phyloP scores from a whole-genome alignment of 495 filamentous ascomycete species.

The Cladorrhinum samala region DNA sequence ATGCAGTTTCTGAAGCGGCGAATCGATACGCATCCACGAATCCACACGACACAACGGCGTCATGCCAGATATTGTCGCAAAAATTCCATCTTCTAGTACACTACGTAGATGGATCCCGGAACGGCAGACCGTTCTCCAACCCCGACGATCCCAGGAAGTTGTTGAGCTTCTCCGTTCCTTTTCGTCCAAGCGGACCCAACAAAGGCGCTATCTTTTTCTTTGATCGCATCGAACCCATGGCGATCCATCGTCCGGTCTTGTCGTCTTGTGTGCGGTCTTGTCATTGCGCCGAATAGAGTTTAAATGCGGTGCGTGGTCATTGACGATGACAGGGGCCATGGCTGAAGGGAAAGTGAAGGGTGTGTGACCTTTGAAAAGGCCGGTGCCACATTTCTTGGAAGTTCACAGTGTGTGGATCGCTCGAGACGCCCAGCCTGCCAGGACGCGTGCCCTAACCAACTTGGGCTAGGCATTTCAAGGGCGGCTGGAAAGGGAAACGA shows the following conservation, averaged over 20 bases:
- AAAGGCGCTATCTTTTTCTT: too few species aligned
- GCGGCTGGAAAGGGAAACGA: not conserved
- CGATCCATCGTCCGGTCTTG: not conserved
- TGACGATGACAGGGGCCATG: not conserved
- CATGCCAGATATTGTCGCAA: too few species aligned
- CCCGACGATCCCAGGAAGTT: not conserved
- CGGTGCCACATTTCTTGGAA: slow-evolving; percentile 1
- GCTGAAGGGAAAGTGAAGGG: not conserved
- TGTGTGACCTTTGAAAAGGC: not conserved
- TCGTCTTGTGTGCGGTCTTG: not conserved
- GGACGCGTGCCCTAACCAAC: slow-evolving; percentile 4
- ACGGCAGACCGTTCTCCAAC: not conserved
- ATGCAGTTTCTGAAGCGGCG: not conserved
- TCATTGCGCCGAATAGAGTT: not conserved
- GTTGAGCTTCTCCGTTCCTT: not conserved
- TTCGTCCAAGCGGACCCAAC: not conserved
- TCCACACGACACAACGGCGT: not conserved
- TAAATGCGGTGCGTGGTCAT: not conserved
- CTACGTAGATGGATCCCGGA: too few species aligned
- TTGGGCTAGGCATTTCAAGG: not conserved
- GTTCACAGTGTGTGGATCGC: slow-evolving; percentile 1
- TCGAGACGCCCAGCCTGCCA: slow-evolving; percentile 10
- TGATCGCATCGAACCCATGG: too few species aligned
- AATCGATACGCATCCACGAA: too few species aligned
- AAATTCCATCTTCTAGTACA: too few species aligned